Percentiles rank a stretch among this genome's conserved stretches.
These are phyloP conservation scores for Brassica napus DNA, from an alignment of 345 rosid genomes.

Conservation along the genomic window Da-Ae NC_063440.1:140001-140500, in stretches of 20 bases:
- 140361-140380: background rate
- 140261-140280: constrained; percentile 95
- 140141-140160: constrained; percentile 69
- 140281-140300: constrained; percentile 86
- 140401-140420: constrained; percentile 16
- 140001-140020: background rate
- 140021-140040: constrained; percentile 8
- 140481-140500: constrained; percentile 88
- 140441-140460: constrained; percentile 99
- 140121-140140: constrained; percentile 83
- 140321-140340: constrained; percentile 66
- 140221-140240: constrained; percentile 99
- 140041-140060: constrained; percentile 91
- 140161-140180: constrained; percentile 9
- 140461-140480: constrained; percentile 99
- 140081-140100: constrained; percentile 98
- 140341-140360: constrained; percentile 21
- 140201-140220: constrained; percentile 47
- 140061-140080: constrained; percentile 97
- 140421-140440: constrained; percentile 95
- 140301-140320: constrained; percentile 94
- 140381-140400: background rate
- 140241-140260: constrained; percentile 96
- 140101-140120: constrained; percentile 69
- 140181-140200: background rate